Evolutionary conservation across 2,329 filamentous ascomycete genomes (phyloP).

Genomic region (Alternaria gaisen): DNA sequence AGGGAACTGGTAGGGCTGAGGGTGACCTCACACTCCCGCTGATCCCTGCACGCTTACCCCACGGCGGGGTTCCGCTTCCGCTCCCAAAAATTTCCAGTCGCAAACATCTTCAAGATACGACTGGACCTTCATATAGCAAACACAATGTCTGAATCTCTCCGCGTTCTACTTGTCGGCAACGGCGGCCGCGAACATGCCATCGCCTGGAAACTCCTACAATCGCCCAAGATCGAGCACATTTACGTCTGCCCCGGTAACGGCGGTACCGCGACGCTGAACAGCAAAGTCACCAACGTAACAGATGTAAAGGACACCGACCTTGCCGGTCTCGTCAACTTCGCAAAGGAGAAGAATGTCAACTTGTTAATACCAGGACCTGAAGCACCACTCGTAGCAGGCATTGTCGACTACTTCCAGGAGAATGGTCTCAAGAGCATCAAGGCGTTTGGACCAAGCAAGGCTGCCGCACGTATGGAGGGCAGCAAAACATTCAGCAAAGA

Average conservation of each 20-base stretch:
- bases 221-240: conserved; percentile 79
- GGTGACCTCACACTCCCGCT: conserved; percentile 17
- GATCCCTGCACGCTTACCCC: conserved; percentile 29
- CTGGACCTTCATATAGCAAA: conserved; percentile 1
- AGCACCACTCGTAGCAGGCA: conserved; percentile 89
- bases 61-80: conserved; percentile 23
- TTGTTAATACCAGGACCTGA: conserved; percentile 92
- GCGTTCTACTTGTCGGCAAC: conserved; percentile 85
- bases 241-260: conserved; percentile 79
- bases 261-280: conserved; percentile 66
- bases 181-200: conserved; percentile 94
- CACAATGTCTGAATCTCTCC: conserved; percentile 40
- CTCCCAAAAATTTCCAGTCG: conserved; percentile 29
- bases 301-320: conserved; percentile 80
- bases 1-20: conserved; percentile 26
- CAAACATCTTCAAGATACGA: conserved; percentile 5
- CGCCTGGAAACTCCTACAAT: conserved; percentile 92
- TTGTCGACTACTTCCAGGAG: conserved; percentile 79
- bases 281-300: conserved; percentile 70
- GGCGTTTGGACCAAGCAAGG: conserved; percentile 85
- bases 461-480: conserved; percentile 89
- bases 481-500: conserved; percentile 98
- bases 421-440: conserved; percentile 64
- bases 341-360: conserved; percentile 76
- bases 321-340: conserved; percentile 76